Evolutionary conservation across 805 yeast genomes (phyloP).

Genomic region (Saccharomycopsis lassenensis): DNA sequence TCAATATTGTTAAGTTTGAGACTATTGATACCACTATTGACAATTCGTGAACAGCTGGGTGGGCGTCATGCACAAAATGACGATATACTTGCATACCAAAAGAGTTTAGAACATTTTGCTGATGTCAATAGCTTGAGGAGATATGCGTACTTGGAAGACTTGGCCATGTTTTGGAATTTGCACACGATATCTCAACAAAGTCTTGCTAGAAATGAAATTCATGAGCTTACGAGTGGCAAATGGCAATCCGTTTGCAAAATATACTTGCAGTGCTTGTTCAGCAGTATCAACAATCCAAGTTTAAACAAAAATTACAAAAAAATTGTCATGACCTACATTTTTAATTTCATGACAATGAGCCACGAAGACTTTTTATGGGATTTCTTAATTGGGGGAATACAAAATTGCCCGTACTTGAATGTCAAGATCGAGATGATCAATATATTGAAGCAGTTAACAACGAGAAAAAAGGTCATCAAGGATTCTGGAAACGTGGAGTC

Average conservation of each 20-base stretch:
- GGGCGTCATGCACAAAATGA: neutral
- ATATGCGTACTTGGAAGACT: neutral
- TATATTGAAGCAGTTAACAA: constrained; percentile 56
- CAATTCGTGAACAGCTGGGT: constrained; percentile 10
- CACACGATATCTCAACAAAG: no score
- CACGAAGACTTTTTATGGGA: constrained; percentile 47
- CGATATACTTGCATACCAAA: neutral
- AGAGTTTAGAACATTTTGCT: neutral
- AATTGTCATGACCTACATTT: constrained; percentile 47
- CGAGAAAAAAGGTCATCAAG: constrained; percentile 24
- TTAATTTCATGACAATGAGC: constrained; percentile 47
- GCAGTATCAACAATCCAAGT: constrained; percentile 26
- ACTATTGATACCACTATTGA: constrained; percentile 29
- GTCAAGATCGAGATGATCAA: constrained; percentile 51
- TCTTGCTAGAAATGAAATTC: no score
- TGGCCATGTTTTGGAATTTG: no score
- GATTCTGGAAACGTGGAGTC: constrained; percentile 1
- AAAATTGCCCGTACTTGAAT: constrained; percentile 53
- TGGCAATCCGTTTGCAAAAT: constrained; percentile 10
- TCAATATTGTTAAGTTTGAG: constrained; percentile 34
- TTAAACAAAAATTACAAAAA: constrained; percentile 18
- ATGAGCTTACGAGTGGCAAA: neutral
- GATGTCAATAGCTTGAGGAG: neutral
- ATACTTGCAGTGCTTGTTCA: constrained; percentile 24
- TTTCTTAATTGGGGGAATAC: constrained; percentile 54